Conservation (phyloP, 495 filamentous ascomycete genomes). For the Xylaria scruposa region DNA sequence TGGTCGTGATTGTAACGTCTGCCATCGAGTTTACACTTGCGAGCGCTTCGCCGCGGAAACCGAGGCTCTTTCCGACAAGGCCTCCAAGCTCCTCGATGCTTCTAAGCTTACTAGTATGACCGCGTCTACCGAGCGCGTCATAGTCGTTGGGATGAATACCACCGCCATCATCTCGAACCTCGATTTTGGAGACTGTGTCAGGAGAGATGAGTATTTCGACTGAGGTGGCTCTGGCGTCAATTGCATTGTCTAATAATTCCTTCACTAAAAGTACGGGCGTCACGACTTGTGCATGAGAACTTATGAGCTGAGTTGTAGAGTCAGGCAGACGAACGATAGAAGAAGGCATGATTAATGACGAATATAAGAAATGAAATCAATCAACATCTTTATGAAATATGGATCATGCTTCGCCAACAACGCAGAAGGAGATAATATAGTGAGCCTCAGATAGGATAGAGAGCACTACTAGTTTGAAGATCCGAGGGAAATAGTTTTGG, state of each 20-base stretch:
- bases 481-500: background rate
- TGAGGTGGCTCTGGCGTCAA: conserved; percentile 80
- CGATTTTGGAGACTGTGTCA: conserved; percentile 82
- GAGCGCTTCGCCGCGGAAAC: conserved; percentile 88
- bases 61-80: conserved; percentile 71
- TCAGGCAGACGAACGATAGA: conserved; percentile 63
- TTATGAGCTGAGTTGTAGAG: conserved; percentile 68
- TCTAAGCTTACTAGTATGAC: conserved; percentile 87
- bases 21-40: conserved; percentile 78
- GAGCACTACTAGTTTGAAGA: background rate
- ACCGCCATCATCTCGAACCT: conserved; percentile 88
- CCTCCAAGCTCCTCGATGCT: conserved; percentile 71
- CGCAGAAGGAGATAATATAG: background rate
- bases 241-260: conserved; percentile 89
- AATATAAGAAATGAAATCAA: background rate
- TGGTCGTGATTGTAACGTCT: conserved; percentile 70
- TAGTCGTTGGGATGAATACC: conserved; percentile 80
- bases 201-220: conserved; percentile 75
- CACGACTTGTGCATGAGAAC: conserved; percentile 74
- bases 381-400: background rate
- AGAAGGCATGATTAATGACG: conserved; percentile 32
- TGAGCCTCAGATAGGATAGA: background rate
- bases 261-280: conserved; percentile 80
- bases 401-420: no score
- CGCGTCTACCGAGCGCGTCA: conserved; percentile 67